Base-by-base conservation (phyloP, 2,329 filamentous ascomycete genomes). In the Fusarium albosuccineum region DNA sequence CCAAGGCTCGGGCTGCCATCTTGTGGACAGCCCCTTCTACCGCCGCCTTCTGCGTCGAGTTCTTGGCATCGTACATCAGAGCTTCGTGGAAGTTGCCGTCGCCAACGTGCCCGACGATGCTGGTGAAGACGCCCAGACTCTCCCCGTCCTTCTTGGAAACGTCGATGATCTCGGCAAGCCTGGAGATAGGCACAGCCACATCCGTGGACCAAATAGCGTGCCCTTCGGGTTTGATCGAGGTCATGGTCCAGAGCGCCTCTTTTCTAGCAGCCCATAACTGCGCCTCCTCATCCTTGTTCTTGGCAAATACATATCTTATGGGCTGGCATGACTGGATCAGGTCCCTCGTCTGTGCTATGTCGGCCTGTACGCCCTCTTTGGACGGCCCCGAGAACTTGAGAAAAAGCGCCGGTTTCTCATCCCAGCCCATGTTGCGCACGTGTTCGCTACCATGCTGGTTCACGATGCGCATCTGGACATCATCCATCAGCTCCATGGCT, bases 71-170 rank as follows among this genome's bases (percentile, higher is more conserved):
- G 77, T 97, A 97, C 80, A 97, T 91, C 79, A 97, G 96, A 75
- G 91, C 92, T 76, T 94, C 91, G 77, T 97, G 94, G 81, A 97
- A 97, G 78, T 97, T 97, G 37, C 94, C 94, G 75, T 97, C 94
- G 11, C 94, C 94, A 58, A 97, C 91, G 74, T 97, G 94, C 3
- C 94, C 94, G 4, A 97, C 82, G 30, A 97, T 92, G 73, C 91
- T 94, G 1, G 93, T 93, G 76, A 97, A 97, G 2, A 97, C 81
- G 0, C 93, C 93, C 9, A 97, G 83, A 10, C 93, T 89, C 73
- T 95, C 92, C 85, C 97, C 90, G 74, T 97, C 93, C 75, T 92
- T 92, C 82, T 97, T 97, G 66, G 92, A 94, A 41, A 93, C 84
- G 76, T 97, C 94, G 82, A 86, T 85, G 60, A 94, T 91, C 67